A percentile compares a stretch with the other conserved stretches of the same genome.
These are phyloP conservation scores for Saturnispora silvae DNA, from an alignment of 805 yeast species.

Conservation along the genomic window DNA sequence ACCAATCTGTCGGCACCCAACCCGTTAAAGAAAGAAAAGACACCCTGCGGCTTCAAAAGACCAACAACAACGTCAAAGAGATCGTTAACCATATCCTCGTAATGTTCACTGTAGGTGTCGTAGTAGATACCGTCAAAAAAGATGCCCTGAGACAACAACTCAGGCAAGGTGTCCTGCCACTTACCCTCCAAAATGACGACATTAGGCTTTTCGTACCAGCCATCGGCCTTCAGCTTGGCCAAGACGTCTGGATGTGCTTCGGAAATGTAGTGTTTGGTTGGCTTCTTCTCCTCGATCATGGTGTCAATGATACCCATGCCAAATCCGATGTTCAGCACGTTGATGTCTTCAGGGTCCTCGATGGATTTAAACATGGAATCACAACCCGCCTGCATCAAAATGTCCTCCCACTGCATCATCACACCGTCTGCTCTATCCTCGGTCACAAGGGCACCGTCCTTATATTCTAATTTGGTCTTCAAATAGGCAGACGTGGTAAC, in stretches of 20 bases:
- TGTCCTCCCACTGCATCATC: constrained; percentile 95
- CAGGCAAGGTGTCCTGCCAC: constrained; percentile 80
- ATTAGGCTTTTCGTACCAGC: constrained; percentile 69
- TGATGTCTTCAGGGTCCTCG: constrained; percentile 27
- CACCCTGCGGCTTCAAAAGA: constrained; percentile 68
- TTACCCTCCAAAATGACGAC: constrained; percentile 78
- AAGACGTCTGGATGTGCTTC: constrained; percentile 95
- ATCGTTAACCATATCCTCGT: constrained; percentile 70
- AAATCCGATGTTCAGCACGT: constrained; percentile 78
- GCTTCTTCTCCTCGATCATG: constrained; percentile 49
- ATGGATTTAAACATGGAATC: constrained; percentile 51
- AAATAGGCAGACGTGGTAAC: constrained; percentile 55
- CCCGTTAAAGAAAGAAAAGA: constrained; percentile 88
- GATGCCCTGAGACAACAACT: constrained; percentile 50
- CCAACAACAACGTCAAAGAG: constrained; percentile 78
- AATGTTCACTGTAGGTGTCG: constrained; percentile 90
- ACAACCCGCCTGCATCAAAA: constrained; percentile 73
- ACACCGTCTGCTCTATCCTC: constrained; percentile 74
- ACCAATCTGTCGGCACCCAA: constrained; percentile 70
- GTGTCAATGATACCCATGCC: constrained; percentile 95
- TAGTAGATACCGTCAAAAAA: constrained; percentile 87
- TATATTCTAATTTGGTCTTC: constrained; percentile 55
- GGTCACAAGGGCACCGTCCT: constrained; percentile 61
- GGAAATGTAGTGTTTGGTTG: constrained; percentile 71
- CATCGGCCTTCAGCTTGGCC: constrained; percentile 52